Evolutionary conservation across 164 flowering plant genomes (phyloP).

Genomic region (Brasenia schreberi): DNA sequence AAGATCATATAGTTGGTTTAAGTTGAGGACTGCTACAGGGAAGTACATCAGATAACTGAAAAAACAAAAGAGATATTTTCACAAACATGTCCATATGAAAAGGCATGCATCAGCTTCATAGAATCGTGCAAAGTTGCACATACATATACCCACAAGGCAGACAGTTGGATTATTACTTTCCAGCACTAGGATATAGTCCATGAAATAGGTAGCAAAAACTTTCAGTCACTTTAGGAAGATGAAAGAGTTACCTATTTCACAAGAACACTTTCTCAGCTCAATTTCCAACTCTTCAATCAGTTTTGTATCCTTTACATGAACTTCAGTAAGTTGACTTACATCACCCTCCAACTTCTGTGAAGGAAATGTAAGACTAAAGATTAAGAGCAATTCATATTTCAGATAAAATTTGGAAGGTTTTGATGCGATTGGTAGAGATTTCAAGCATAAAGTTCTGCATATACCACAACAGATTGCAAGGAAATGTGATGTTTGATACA

Average conservation of each 20-base stretch:
- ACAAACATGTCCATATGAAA: no score
- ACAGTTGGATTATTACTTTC: no score
- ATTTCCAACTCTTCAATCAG: conserved; percentile 50
- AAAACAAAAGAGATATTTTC: background rate
- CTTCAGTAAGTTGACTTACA: conserved; percentile 40
- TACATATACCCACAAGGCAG: no score
- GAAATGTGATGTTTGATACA: background rate
- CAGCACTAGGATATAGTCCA: no score
- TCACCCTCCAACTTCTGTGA: conserved; percentile 55
- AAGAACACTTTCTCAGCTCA: conserved; percentile 55
- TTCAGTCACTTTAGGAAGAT: no score
- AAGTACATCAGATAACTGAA: no score
- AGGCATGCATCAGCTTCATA: no score
- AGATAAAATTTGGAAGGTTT: background rate
- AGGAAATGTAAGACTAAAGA: conserved; percentile 7
- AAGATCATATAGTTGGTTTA: no score
- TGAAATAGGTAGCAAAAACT: no score
- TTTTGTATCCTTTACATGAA: conserved; percentile 40
- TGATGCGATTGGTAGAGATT: background rate
- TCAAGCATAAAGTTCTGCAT: background rate
- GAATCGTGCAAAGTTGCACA: no score
- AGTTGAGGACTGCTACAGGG: no score
- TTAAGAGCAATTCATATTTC: background rate
- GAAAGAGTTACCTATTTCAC: conserved; percentile 51
- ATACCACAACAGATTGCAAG: background rate